phyloP scores from a whole-genome alignment of 2,329 filamentous ascomycete species.

The Cladobotryum protrusum region DNA sequence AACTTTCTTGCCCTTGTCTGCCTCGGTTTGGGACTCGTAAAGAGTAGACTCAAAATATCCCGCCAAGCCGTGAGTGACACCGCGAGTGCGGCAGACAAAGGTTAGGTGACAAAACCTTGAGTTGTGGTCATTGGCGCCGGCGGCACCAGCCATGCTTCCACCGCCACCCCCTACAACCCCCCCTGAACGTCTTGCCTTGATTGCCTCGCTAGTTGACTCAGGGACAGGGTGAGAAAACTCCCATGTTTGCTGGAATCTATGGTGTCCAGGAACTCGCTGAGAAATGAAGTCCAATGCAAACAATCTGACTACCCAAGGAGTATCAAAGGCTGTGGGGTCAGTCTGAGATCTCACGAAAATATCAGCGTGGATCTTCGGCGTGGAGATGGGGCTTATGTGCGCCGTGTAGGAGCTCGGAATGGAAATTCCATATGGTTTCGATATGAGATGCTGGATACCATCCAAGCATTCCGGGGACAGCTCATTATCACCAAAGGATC shows the following conservation, averaged over 20 bases:
- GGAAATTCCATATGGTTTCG: constrained; percentile 73
- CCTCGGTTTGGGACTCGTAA: constrained; percentile 52
- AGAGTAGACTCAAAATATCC: constrained; percentile 98
- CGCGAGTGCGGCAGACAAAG: constrained; percentile 72
- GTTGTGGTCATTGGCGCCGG: constrained; percentile 88
- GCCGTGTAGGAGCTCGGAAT: constrained; percentile 93
- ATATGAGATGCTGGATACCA: constrained; percentile 86
- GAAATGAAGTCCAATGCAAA: constrained; percentile 85
- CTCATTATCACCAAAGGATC: constrained; percentile 95
- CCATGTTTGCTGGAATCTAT: constrained; percentile 71
- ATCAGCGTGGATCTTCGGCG: constrained; percentile 79
- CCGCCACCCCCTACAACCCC: constrained; percentile 60
- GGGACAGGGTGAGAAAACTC: constrained; percentile 74
- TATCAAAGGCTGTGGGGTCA: constrained; percentile 73
- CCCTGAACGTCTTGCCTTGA: constrained; percentile 54
- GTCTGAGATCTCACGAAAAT: constrained; percentile 55
- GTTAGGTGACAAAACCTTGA: constrained; percentile 69
- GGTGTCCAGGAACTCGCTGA: constrained; percentile 50
- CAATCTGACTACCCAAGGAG: constrained; percentile 90
- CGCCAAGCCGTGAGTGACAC: constrained; percentile 82
- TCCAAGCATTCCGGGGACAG: constrained; percentile 94
- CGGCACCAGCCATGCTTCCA: constrained; percentile 67
- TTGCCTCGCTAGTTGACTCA: constrained; percentile 46
- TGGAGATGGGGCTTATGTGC: constrained; percentile 84
- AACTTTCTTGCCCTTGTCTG: constrained; percentile 46